These are phyloP conservation scores for Aspergillus persii DNA, from an alignment of 2,329 filamentous ascomycete species.

Conservation along the genomic window DNA sequence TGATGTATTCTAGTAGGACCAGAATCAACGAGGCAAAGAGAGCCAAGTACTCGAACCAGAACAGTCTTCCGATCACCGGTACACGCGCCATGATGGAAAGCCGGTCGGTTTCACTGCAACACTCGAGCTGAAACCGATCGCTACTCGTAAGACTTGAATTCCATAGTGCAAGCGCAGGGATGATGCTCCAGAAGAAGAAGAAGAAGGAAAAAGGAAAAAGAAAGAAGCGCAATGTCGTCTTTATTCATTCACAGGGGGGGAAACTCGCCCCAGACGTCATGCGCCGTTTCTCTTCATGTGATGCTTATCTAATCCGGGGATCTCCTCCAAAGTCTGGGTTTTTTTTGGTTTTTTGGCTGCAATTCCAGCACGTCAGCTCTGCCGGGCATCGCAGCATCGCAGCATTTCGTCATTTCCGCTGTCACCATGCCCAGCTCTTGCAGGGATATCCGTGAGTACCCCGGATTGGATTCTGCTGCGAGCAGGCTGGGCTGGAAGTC, in stretches of 20 bases:
- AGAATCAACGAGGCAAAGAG: conserved; percentile 80
- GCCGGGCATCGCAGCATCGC: background rate
- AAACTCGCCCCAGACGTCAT: conserved; percentile 12
- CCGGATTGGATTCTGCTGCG: background rate
- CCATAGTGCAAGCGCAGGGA: background rate
- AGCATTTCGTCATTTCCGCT: background rate
- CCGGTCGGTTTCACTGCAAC: background rate
- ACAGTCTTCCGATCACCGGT: conserved; percentile 62
- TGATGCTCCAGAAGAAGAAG: background rate
- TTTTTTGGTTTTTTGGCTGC: conserved; percentile 8
- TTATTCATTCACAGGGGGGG: background rate
- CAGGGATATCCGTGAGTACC: conserved; percentile 82
- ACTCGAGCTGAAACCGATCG: background rate
- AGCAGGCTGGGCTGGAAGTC: background rate
- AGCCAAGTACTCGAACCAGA: conserved; percentile 77
- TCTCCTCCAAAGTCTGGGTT: conserved; percentile 4
- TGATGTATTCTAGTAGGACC: conserved; percentile 75
- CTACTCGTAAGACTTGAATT: background rate
- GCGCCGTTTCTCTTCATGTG: conserved; percentile 19
- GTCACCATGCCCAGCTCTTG: conserved; percentile 88
- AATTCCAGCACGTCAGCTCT: background rate
- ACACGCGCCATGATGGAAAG: conserved; percentile 53
- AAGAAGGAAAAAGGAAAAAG: too few relatives aligned
- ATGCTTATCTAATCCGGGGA: conserved; percentile 36
- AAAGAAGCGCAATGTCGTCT: too few relatives aligned